phyloP scores from a whole-genome alignment of 257 asterid genomes.

The Rauvolfia tetraphylla region DNA sequence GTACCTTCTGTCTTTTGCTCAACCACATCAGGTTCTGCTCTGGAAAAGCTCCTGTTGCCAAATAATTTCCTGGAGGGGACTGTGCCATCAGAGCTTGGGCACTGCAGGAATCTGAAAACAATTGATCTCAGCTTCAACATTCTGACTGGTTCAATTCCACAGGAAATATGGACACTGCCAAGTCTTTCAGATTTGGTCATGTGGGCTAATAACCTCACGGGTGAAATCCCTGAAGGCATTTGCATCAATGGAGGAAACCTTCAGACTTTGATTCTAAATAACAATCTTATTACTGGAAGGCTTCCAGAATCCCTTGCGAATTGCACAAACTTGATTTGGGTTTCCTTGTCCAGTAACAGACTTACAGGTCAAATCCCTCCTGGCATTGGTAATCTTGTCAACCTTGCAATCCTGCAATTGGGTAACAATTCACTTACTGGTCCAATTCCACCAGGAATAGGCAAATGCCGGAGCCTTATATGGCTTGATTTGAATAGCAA shows the following conservation, averaged over 20 bases:
- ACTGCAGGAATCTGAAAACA: slow-evolving; percentile 49
- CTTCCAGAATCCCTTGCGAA: slow-evolving; percentile 72
- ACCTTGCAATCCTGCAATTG: slow-evolving; percentile 81
- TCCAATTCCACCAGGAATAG: slow-evolving; percentile 53
- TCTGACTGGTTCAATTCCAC: slow-evolving; percentile 56
- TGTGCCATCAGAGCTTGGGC: slow-evolving; percentile 61
- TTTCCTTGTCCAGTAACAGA: slow-evolving; percentile 72
- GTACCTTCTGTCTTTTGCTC: slow-evolving; percentile 70
- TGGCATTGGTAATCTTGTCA: slow-evolving; percentile 59
- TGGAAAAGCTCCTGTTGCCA: slow-evolving; percentile 60
- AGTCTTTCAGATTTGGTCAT: slow-evolving; percentile 61
- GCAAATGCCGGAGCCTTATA: slow-evolving; percentile 61
- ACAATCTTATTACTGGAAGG: slow-evolving; percentile 59
- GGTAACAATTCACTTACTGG: slow-evolving; percentile 79
- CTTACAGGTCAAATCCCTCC: slow-evolving; percentile 66
- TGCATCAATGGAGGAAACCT: slow-evolving; percentile 81
- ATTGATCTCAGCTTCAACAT: slow-evolving; percentile 86
- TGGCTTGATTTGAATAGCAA: slow-evolving; percentile 96
- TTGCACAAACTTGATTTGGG: slow-evolving; percentile 85
- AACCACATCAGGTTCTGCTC: slow-evolving; percentile 28
- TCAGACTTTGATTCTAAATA: slow-evolving; percentile 81
- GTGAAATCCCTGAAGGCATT: slow-evolving; percentile 74
- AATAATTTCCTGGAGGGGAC: slow-evolving; percentile 60
- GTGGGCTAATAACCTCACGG: slow-evolving; percentile 83
- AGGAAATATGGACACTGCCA: slow-evolving; percentile 68